phyloP scores from a whole-genome alignment of 768 basidiomycete species.

The Russula sp. region DNA sequence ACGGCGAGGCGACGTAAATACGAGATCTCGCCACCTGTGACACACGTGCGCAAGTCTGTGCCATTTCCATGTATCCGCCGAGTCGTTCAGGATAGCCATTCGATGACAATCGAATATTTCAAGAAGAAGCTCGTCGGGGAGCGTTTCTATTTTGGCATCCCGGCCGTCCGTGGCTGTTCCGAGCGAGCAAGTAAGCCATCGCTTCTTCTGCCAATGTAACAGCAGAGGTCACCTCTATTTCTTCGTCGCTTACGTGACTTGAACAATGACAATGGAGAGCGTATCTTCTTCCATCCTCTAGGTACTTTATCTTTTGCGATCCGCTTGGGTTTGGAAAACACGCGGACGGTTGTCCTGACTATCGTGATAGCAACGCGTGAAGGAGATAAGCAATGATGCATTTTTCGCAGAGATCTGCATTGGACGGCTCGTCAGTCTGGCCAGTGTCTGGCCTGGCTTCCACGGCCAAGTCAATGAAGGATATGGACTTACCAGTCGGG shows the following conservation, averaged over 20 bases:
- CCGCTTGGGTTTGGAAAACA: neutral
- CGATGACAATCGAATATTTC: constrained; percentile 3
- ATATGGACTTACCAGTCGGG: neutral
- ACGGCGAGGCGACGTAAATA: neutral
- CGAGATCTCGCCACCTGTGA: neutral
- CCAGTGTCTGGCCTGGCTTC: neutral
- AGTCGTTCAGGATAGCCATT: neutral
- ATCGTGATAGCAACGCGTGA: neutral
- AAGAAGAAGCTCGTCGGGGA: neutral
- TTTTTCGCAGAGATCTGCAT: neutral
- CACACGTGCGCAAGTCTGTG: constrained; percentile 6
- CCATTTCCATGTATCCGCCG: neutral
- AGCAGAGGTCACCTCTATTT: neutral
- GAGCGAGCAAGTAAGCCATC: neutral
- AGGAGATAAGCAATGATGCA: neutral
- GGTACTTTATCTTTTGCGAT: neutral
- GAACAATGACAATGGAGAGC: neutral
- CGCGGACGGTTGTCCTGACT: neutral
- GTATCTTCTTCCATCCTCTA: neutral
- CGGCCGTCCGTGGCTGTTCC: neutral
- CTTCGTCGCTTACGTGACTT: neutral
- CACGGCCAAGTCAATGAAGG: neutral
- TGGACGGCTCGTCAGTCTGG: neutral
- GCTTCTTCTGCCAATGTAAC: no score
- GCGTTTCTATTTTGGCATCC: neutral